phyloP scores from a whole-genome alignment of 306 rosid genomes.

The Hippophae rhamnoides region DNA sequence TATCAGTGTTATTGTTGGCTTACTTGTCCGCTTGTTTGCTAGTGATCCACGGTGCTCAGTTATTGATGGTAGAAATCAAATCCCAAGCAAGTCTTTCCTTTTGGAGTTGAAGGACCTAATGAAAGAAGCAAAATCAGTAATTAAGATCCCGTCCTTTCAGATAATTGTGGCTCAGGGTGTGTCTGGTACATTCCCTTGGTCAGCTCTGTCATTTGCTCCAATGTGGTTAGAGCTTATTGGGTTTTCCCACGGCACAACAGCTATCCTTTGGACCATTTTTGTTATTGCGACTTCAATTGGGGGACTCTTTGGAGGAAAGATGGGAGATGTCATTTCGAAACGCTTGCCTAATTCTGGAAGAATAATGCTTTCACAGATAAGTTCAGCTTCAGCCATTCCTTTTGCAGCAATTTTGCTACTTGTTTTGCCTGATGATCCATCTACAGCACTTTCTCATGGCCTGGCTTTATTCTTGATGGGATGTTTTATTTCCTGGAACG shows the following conservation, averaged over 20 bases:
- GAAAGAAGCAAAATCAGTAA: slow-evolving; percentile 56
- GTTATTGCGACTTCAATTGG: slow-evolving; percentile 56
- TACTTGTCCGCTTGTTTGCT: slow-evolving; percentile 49
- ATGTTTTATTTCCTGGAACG: slow-evolving; percentile 54
- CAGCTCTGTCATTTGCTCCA: slow-evolving; percentile 62
- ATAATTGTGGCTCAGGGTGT: slow-evolving; percentile 89
- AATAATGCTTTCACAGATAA: slow-evolving; percentile 68
- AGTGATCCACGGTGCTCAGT: slow-evolving; percentile 54
- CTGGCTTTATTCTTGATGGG: slow-evolving; percentile 68
- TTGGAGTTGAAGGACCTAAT: slow-evolving; percentile 40
- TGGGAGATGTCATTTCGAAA: slow-evolving; percentile 60
- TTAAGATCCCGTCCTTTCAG: slow-evolving; percentile 65
- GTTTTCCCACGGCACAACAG: slow-evolving; percentile 67
- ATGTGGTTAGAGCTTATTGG: slow-evolving; percentile 85
- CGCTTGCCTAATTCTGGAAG: slow-evolving; percentile 62
- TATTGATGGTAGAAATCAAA: slow-evolving; percentile 9
- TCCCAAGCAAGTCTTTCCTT: slow-evolving; percentile 23
- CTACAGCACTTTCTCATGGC: slow-evolving; percentile 53
- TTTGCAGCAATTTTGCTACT: slow-evolving; percentile 55
- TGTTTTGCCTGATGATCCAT: slow-evolving; percentile 57
- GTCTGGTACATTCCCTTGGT: slow-evolving; percentile 82
- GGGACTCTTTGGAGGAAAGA: slow-evolving; percentile 65
- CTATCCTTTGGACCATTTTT: slow-evolving; percentile 53
- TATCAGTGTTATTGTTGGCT: slow-evolving; percentile 60
- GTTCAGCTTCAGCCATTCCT: slow-evolving; percentile 70